phyloP scores from a whole-genome alignment of 139 green algal genomes.

The Picochlorum sp. region DNA sequence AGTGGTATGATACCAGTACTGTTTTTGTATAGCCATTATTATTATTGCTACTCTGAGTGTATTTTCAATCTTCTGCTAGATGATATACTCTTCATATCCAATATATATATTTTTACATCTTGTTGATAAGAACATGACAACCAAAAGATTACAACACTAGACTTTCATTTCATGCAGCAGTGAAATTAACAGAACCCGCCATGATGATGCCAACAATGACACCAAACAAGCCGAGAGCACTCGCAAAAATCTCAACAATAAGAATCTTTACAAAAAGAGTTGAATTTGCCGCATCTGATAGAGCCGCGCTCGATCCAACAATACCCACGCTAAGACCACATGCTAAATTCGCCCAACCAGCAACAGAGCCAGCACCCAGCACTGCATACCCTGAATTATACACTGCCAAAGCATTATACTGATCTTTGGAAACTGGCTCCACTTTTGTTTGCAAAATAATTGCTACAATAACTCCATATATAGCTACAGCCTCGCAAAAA shows the following conservation, averaged over 20 bases:
- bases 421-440: constrained; percentile 36
- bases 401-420: constrained; percentile 23
- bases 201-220: constrained; percentile 70
- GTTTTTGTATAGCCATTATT: no score
- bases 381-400: constrained; percentile 82
- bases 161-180: not conserved
- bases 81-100: no score
- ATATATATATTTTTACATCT: no score
- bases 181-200: constrained; percentile 24
- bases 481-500: constrained; percentile 98
- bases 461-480: constrained; percentile 98
- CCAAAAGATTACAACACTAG: not conserved
- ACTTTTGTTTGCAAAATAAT: constrained; percentile 99
- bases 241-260: constrained; percentile 99
- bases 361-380: constrained; percentile 82
- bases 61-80: no score
- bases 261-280: constrained; percentile 99
- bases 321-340: constrained; percentile 99
- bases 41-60: no score
- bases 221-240: constrained; percentile 84
- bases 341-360: constrained; percentile 91
- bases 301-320: constrained; percentile 85
- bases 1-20: no score
- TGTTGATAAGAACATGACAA: no score
- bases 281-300: constrained; percentile 94